Evolutionary conservation across 441 rosid species (phyloP), one percentile per base, ranked within the genome.

Genomic region (Populus trichocarpa): DNA sequence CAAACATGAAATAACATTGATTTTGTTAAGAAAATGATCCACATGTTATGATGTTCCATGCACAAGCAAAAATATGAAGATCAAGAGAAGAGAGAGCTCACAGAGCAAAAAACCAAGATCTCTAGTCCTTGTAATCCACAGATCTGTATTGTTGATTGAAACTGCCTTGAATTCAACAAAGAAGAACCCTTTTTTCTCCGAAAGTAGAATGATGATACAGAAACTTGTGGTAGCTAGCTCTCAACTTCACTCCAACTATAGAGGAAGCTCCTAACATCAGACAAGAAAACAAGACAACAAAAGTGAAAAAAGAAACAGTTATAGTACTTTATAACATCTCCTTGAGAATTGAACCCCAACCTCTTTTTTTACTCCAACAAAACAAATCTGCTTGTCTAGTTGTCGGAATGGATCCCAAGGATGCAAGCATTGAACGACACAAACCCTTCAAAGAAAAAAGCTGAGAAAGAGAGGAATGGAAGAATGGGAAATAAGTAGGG

Each of bases 401-500:
- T 81, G 85, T 85, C 80, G 87, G 90, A 80, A 79, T 86, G 67
- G 85, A 87, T 87, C 91, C 88, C 88, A 18, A 84, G 87, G 82
- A 82, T 30, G 32, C 32, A 30, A 30, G 32, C 32, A 30, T 30
- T 65, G 25, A 72, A 64, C 5, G 23, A 42, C 20, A 33, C 64
- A 30, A 30, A 65, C 70, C 30, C 66, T 50, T 7, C 42, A 74
- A 70, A 73, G 38, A 36, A 20, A 61, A 79, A 73, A 78, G 77
- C 26, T 42, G 61, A 71, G 73, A 63, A 70, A 80, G 79, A 67
- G 73, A 80, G 79, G 88, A 85, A 76, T 79, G 73, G 84, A 70
- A 75, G 80, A 81, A 78, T 7, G 80, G 82, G 76, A 81, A 80
- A 70, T 4, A 46, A 71, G 73, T 75, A 79, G 78, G 84, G 84